Percentiles rank a stretch among this genome's conserved stretches.
Evolutionary conservation across 2,329 filamentous ascomycete species (phyloP).

Genomic region (Furcasterigmium sp.): DNA sequence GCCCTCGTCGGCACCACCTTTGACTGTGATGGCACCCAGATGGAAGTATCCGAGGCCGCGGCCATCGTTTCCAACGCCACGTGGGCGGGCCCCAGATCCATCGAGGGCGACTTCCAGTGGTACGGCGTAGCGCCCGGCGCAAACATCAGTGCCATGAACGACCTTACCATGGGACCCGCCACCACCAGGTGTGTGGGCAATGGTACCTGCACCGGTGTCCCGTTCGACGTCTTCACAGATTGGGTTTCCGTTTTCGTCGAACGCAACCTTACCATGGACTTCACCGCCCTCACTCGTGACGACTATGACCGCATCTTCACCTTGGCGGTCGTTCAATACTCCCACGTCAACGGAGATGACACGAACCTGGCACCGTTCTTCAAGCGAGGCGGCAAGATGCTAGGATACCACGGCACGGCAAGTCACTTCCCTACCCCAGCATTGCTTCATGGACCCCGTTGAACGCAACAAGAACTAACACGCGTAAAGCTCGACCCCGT

Average conservation of each 20-base stretch:
- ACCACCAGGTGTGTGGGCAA: not conserved
- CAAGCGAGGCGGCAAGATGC: constrained; percentile 31
- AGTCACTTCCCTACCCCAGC: not conserved
- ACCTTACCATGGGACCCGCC: too few species aligned
- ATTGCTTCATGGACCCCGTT: too few species aligned
- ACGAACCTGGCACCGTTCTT: constrained; percentile 22
- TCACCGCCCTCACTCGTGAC: not conserved
- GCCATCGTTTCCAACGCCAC: not conserved
- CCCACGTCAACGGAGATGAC: constrained; percentile 19
- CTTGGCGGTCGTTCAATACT: too few species aligned
- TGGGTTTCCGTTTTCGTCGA: too few species aligned
- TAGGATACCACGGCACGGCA: constrained; percentile 16
- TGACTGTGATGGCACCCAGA: constrained; percentile 5
- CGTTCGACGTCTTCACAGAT: not conserved
- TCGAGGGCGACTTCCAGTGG: not conserved
- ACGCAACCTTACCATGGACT: too few species aligned
- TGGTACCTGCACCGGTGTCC: not conserved
- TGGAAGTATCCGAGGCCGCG: not conserved
- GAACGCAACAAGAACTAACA: not conserved
- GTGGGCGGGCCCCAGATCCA: not conserved
- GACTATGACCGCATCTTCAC: too few species aligned
- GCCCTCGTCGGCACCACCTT: constrained; percentile 10
- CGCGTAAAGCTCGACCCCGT: constrained; percentile 12
- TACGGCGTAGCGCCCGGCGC: not conserved
- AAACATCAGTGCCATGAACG: not conserved